A percentile compares a stretch with the other conserved stretches of the same genome.
These are phyloP conservation scores for Geotrichum phurueaensis DNA, from an alignment of 1,139 yeast genomes.

Conservation along the genomic window DNA sequence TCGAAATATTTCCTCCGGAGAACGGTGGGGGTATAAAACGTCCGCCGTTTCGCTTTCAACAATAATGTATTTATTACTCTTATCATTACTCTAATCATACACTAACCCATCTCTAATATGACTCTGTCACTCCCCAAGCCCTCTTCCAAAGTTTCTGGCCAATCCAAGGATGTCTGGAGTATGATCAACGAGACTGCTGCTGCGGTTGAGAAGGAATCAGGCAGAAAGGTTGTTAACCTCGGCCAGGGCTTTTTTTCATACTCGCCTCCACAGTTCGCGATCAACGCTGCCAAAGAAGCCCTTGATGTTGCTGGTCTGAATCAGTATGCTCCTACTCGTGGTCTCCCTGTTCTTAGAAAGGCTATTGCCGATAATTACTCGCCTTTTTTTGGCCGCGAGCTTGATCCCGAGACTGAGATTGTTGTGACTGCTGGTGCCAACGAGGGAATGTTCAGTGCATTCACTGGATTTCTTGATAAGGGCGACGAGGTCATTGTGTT, in stretches of 20 bases:
- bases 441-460: conserved; percentile 82
- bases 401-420: conserved; percentile 56
- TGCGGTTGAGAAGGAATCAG: conserved; percentile 57
- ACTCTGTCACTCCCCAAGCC: conserved; percentile 22
- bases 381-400: conserved; percentile 54
- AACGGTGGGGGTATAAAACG: neutral
- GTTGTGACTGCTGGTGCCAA: conserved; percentile 94
- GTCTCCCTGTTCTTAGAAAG: conserved; percentile 67
- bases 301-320: conserved; percentile 66
- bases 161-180: conserved; percentile 82
- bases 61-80: neutral
- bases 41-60: neutral
- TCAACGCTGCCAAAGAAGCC: conserved; percentile 74
- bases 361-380: conserved; percentile 69
- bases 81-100: neutral
- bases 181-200: conserved; percentile 94
- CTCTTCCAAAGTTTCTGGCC: conserved; percentile 24
- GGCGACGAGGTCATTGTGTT: conserved; percentile 97
- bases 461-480: conserved; percentile 74
- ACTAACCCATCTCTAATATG: neutral
- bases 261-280: conserved; percentile 86
- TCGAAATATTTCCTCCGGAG: neutral
- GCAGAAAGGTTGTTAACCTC: conserved; percentile 71
- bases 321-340: conserved; percentile 89
- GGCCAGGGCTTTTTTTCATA: conserved; percentile 98